Evolutionary conservation across 1,284 basidiomycete genomes (phyloP).

Genomic region (Sparassis latifolia): DNA sequence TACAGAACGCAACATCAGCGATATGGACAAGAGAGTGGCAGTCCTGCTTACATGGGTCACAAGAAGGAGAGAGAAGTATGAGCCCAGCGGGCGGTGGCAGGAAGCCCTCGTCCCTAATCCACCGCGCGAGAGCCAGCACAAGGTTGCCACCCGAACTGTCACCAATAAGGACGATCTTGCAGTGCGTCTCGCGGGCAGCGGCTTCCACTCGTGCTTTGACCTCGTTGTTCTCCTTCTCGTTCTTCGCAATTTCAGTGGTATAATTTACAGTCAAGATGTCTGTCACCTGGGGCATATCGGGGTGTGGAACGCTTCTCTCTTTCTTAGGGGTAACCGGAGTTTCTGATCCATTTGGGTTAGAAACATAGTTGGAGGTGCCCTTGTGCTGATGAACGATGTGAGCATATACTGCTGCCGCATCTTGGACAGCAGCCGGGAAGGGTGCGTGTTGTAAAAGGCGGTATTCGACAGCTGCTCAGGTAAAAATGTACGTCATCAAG

Average conservation of each 20-base stretch:
- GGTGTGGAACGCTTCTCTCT: not conserved
- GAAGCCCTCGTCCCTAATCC: conserved; percentile 41
- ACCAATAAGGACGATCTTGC: conserved; percentile 57
- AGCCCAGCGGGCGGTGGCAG: conserved; percentile 39
- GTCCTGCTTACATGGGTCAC: conserved; percentile 18
- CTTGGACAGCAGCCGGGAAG: conserved; percentile 59
- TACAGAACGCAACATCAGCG: conserved; percentile 3
- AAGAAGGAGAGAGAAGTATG: conserved; percentile 35
- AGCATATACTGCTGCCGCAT: conserved; percentile 54
- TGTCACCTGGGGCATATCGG: conserved; percentile 3
- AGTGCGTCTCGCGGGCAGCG: conserved; percentile 22
- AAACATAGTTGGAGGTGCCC: not conserved
- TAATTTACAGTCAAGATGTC: conserved; percentile 4
- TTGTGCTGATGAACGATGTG: conserved; percentile 37
- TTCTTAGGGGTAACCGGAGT: not conserved
- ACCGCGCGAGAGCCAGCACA: conserved; percentile 47
- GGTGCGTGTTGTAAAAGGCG: conserved; percentile 44
- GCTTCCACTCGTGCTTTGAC: conserved; percentile 10
- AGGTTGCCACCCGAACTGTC: conserved; percentile 72
- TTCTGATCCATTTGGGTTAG: not conserved
- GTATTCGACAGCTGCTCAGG: conserved; percentile 37
- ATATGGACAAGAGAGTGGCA: conserved; percentile 1
- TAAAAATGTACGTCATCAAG: not conserved
- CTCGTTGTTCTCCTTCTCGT: conserved; percentile 11
- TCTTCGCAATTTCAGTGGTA: conserved; percentile 2